Conservation (phyloP, 2,329 filamentous ascomycete species). For the Trichoderma sp. region DNA sequence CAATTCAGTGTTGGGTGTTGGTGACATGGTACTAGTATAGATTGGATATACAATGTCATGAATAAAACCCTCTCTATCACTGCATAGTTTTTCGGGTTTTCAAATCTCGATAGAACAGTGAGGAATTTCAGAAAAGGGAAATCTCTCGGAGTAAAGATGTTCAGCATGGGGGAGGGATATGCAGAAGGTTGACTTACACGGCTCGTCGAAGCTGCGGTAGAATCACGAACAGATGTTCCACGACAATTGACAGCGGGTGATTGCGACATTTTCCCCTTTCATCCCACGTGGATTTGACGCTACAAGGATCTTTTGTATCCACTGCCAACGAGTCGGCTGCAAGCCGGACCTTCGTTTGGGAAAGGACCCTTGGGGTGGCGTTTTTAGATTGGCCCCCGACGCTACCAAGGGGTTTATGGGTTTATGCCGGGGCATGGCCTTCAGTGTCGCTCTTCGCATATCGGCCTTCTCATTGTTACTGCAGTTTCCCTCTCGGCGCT, state of each 20-base stretch:
- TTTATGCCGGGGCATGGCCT: neutral
- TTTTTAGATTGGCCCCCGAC: neutral
- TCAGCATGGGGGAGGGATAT: neutral
- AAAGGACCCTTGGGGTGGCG: slow-evolving; percentile 6
- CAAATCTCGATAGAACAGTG: neutral
- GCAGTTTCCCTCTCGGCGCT: neutral
- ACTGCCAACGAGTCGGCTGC: neutral
- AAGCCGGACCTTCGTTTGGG: neutral
- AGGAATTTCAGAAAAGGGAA: neutral
- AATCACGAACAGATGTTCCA: neutral
- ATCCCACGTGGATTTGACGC: slow-evolving; percentile 1
- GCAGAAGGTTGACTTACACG: neutral
- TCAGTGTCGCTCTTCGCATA: neutral
- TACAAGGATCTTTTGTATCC: neutral
- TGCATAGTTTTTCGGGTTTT: neutral
- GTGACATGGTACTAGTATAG: neutral
- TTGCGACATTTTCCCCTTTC: slow-evolving; percentile 1
- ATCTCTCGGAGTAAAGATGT: neutral
- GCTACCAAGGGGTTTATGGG: neutral
- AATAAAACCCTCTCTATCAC: neutral
- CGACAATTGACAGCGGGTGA: neutral
- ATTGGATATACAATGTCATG: neutral
- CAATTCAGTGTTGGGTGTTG: neutral
- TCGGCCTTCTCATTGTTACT: neutral
- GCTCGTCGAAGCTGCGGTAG: neutral